These are phyloP conservation scores for Cairneyella variabilis DNA, from an alignment of 495 filamentous ascomycete genomes.

Conservation along the genomic window DNA sequence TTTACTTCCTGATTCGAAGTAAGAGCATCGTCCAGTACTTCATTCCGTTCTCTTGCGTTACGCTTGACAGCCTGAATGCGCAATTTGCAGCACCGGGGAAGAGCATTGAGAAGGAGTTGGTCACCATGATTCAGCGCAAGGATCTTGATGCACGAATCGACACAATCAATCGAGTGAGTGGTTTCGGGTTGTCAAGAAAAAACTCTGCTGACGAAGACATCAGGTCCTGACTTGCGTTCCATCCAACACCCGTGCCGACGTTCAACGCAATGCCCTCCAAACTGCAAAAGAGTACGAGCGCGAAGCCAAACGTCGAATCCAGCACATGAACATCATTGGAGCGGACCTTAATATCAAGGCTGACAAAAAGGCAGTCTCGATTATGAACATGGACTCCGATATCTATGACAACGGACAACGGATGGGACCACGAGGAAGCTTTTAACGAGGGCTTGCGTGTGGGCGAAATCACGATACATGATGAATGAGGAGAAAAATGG, in stretches of 20 bases:
- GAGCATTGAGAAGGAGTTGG: slow-evolving; percentile 71
- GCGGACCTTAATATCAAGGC: slow-evolving; percentile 74
- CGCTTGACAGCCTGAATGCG: slow-evolving; percentile 61
- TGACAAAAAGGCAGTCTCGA: too few species aligned
- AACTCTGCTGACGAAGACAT: slow-evolving; percentile 29
- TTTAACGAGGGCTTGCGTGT: too few species aligned
- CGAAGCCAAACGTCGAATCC: slow-evolving; percentile 67
- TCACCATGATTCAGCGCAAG: slow-evolving; percentile 67
- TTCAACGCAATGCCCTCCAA: slow-evolving; percentile 63
- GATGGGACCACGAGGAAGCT: too few species aligned
- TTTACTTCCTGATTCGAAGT: slow-evolving; percentile 72
- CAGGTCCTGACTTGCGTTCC: slow-evolving; percentile 63
- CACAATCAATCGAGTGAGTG: slow-evolving; percentile 64
- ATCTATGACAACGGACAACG: too few species aligned
- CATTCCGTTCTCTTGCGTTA: slow-evolving; percentile 73
- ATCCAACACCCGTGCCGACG: slow-evolving; percentile 56
- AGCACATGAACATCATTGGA: slow-evolving; percentile 67
- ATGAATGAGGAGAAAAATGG: too few species aligned
- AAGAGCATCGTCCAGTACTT: slow-evolving; percentile 94
- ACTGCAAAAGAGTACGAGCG: slow-evolving; percentile 67
- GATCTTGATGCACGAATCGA: slow-evolving; percentile 80
- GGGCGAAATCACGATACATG: too few species aligned
- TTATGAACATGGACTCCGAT: too few species aligned
- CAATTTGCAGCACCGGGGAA: slow-evolving; percentile 55
- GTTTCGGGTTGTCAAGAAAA: background rate